Base-by-base conservation (phyloP, 2,329 filamentous ascomycete genomes). In the Trichoderma aggressivum region DNA sequence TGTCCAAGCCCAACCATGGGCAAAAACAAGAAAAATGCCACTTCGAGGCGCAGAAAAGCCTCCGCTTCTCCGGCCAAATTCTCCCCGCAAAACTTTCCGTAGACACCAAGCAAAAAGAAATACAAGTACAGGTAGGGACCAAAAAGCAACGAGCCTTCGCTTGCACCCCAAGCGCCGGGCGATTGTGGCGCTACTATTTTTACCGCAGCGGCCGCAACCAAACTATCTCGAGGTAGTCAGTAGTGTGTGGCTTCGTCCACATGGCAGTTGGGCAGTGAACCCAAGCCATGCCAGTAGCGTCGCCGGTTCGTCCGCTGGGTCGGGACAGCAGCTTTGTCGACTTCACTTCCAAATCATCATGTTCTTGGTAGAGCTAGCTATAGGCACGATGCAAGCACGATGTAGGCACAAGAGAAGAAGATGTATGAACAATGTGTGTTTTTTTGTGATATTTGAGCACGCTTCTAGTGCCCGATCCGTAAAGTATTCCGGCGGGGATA, bases 401-500 rank as follows among this genome's bases (percentile, higher is more conserved):
- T 26, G 28, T 24, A 34, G 24, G 24, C 16, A 55, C 21, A 30
- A 34, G 39, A 32, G 3, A 14, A 7, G 8, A 8, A 28, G 21
- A 16, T 63, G 55, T 68, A 28, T 30, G 12, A 39, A 58, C 59
- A 53, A 43, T 36, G 26, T 68, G 36, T 59, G 10, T 68, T 28
- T 28, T 68, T 47, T 69, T 70, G 62, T 62, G 7, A 21, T 24
- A 55, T 53, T 50, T 50, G 62, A 71, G 62, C 61, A 66, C 62
- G 36, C 32, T 43, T 71, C 43, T 71, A 53, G 61, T 66, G 36
- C 62, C 34, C 69, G 30, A 36, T 66, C 62, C 69, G 55, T 66
- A 56, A 32, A 47, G 55, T 59, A 60, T 66, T 60, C 69, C 61
- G 61, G 62, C n/a, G 69, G 55, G 69, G 69, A 71, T 71, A 71